phyloP scores from a whole-genome alignment of 768 basidiomycete species.

The Xerocomellus chrysenteron region DNA sequence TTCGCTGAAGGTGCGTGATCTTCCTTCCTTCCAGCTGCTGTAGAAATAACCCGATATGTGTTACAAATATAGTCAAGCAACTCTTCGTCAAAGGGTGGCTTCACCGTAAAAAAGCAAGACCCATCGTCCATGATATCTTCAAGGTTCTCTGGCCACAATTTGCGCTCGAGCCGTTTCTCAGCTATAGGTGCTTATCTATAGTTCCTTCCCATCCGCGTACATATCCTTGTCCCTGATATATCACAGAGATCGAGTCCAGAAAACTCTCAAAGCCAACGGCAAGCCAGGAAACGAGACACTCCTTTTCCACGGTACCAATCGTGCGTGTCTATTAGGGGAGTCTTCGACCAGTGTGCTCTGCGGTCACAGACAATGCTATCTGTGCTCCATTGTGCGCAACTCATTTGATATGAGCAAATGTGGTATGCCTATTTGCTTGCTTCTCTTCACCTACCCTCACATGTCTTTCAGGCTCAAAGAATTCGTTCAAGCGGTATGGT shows the following conservation, averaged over 20 bases:
- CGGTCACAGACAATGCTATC: constrained; percentile 45
- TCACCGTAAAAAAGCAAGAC: constrained; percentile 52
- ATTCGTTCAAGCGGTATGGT: constrained; percentile 51
- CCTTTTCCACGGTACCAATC: constrained; percentile 68
- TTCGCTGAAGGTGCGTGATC: constrained; percentile 42
- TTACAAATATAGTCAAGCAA: constrained; percentile 41
- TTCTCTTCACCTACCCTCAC: constrained; percentile 2
- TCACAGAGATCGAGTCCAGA: constrained; percentile 29
- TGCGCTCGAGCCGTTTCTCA: constrained; percentile 43
- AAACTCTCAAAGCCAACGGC: constrained; percentile 23
- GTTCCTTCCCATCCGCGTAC: constrained; percentile 22
- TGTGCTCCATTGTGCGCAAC: constrained; percentile 56
- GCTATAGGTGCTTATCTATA: constrained; percentile 41
- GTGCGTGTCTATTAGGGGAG: constrained; percentile 58
- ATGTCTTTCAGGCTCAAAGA: constrained; percentile 43
- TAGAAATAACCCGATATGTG: neutral
- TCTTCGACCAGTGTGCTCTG: constrained; percentile 47
- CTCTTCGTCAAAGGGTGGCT: constrained; percentile 55
- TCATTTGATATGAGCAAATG: constrained; percentile 63
- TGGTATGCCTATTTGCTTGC: constrained; percentile 38
- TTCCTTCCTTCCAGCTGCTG: neutral
- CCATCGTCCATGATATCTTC: constrained; percentile 49
- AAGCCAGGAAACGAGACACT: constrained; percentile 51
- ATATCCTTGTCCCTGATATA: neutral
- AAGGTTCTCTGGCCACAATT: constrained; percentile 49